A percentile compares a stretch with the other conserved stretches of the same genome.
Evolutionary conservation across 2,329 filamentous ascomycete species (phyloP).

Genomic region (Pseudopyricularia cyperi): DNA sequence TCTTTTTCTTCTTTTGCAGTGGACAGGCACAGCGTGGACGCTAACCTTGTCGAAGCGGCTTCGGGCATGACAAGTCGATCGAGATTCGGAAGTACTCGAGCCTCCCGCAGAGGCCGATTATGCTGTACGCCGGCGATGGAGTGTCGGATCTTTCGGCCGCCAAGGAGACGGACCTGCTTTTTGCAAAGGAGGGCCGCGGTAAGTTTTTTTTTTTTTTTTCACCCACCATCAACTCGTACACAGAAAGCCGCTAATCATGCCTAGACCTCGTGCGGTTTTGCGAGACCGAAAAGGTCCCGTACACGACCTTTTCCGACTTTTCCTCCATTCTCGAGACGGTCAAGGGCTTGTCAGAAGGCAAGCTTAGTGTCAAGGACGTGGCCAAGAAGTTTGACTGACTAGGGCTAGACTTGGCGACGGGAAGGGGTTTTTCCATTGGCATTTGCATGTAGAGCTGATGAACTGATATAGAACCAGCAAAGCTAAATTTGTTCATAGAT

Average conservation of each 20-base stretch:
- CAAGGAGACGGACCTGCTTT: slow-evolving; percentile 82
- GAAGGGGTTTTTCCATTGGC: no score
- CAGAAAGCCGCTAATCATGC: background rate
- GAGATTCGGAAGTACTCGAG: slow-evolving; percentile 79
- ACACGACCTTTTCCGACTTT: slow-evolving; percentile 49
- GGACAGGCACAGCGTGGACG: slow-evolving; percentile 3
- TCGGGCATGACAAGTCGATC: slow-evolving; percentile 94
- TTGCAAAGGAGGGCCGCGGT: slow-evolving; percentile 86
- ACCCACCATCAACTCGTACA: background rate
- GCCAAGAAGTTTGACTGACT: slow-evolving; percentile 2
- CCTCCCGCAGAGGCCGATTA: slow-evolving; percentile 61
- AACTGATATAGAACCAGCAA: background rate
- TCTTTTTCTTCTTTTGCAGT: no score
- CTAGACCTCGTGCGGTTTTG: slow-evolving; percentile 11
- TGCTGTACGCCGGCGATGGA: slow-evolving; percentile 93
- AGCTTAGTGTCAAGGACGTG: slow-evolving; percentile 7
- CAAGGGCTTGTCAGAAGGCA: slow-evolving; percentile 10
- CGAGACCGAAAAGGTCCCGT: slow-evolving; percentile 25
- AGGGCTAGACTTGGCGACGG: no score
- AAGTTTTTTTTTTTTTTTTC: slow-evolving; percentile 13
- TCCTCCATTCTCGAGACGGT: slow-evolving; percentile 15
- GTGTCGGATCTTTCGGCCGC: slow-evolving; percentile 88
- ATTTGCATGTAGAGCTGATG: background rate
- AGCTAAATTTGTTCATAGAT: no score
- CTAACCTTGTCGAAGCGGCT: slow-evolving; percentile 38